Evolutionary conservation across 228 moss, liverwort and hornwort genomes (phyloP).

Genomic region (Sphagnum magellanicum): DNA sequence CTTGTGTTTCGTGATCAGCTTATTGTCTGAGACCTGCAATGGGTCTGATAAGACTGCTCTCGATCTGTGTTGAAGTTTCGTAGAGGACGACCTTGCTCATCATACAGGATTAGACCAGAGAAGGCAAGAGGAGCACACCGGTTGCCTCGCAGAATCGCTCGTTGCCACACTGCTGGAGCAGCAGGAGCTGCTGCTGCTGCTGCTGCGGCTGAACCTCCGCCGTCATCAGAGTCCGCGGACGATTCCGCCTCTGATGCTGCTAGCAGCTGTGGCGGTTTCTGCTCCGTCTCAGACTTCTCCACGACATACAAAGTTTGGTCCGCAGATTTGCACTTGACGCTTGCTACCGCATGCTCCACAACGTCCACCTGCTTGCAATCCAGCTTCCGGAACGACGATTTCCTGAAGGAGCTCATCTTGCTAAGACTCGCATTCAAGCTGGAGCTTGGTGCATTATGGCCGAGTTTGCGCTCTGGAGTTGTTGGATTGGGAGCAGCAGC

Average conservation of each 20-base stretch:
- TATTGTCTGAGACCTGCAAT: too few species aligned
- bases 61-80: conserved; percentile 4
- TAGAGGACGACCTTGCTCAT: conserved; percentile 41
- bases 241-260: too few species aligned
- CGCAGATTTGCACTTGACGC: not conserved
- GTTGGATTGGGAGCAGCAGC: conserved; percentile 4
- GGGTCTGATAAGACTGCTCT: too few species aligned
- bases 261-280: too few species aligned
- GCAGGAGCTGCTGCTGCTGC: conserved; percentile 6
- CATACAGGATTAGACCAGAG: conserved; percentile 53
- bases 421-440: conserved; percentile 1
- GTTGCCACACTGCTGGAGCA: conserved; percentile 46
- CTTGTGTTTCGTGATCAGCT: too few species aligned
- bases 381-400: conserved; percentile 27
- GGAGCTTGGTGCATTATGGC: conserved; percentile 30
- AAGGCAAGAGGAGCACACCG: conserved; percentile 47
- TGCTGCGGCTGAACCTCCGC: too few species aligned
- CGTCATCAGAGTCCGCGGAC: too few species aligned
- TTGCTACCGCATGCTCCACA: conserved; percentile 19
- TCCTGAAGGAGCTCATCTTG: conserved; percentile 47
- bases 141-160: conserved; percentile 41
- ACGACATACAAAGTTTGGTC: too few species aligned
- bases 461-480: conserved; percentile 20
- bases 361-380: conserved; percentile 57
- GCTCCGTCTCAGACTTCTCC: too few species aligned